Conservation (phyloP, 148 eudicot species). For the Chenopodium suecicum region DNA sequence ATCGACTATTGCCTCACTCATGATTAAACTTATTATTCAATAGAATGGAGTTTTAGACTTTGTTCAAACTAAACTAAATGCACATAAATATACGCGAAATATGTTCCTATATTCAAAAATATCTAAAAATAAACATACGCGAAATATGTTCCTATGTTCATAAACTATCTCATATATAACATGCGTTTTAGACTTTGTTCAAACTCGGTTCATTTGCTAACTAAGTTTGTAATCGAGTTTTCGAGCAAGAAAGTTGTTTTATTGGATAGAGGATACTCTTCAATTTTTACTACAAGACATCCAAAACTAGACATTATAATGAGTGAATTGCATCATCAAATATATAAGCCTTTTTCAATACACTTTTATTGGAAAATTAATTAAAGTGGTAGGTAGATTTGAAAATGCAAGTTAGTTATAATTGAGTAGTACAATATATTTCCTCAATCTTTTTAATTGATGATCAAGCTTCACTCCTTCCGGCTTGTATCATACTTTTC, state of each 20-base stretch:
- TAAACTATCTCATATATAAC: no score
- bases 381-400: neutral
- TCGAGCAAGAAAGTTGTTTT: neutral
- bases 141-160: no score
- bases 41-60: no score
- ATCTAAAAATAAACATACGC: no score
- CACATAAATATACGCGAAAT: no score
- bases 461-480: conserved; percentile 15
- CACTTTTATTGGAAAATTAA: conserved; percentile 1
- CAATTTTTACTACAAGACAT: neutral
- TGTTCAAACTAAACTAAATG: no score
- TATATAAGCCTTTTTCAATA: neutral
- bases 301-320: conserved; percentile 10
- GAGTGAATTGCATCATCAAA: neutral
- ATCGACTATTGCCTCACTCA: no score
- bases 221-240: neutral
- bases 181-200: no score
- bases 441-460: conserved; percentile 8
- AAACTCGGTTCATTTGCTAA: no score
- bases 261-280: neutral
- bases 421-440: conserved; percentile 2
- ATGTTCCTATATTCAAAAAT: no score
- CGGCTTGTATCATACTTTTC: conserved; percentile 11
- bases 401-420: conserved; percentile 7
- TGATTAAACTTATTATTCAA: no score